Conservation (phyloP, 495 filamentous ascomycete species). For the Aspergillus panamensis region DNA sequence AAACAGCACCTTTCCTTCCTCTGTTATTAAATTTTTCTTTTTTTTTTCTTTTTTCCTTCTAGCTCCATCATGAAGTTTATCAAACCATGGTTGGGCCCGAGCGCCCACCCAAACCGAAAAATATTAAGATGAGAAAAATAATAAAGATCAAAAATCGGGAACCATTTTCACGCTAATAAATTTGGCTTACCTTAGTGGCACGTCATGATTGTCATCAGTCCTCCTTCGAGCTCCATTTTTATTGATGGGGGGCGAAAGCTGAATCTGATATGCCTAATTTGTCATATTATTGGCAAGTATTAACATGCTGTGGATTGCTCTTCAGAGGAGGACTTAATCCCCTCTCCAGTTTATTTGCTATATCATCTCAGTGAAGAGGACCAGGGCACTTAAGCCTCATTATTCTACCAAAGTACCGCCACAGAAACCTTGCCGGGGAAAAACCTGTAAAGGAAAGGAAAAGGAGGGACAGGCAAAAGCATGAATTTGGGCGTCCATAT, state of each 20-base stretch:
- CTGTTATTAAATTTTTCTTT: neutral
- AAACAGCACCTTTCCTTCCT: neutral
- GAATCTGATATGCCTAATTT: constrained; percentile 10
- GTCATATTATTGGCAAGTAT: neutral
- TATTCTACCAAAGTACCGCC: no score
- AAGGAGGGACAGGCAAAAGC: neutral
- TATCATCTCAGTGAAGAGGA: no score
- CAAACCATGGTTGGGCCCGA: constrained; percentile 20
- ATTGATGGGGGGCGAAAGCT: constrained; percentile 1
- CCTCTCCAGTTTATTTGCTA: neutral
- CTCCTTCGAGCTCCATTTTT: constrained; percentile 20
- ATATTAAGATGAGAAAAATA: constrained; percentile 7
- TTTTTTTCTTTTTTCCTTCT: neutral
- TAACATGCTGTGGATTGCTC: constrained; percentile 10
- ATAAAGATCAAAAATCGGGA: constrained; percentile 4
- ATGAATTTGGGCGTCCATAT: neutral
- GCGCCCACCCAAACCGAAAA: constrained; percentile 15
- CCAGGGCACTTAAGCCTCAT: no score
- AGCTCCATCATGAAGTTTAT: constrained; percentile 1
- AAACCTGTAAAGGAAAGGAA: neutral
- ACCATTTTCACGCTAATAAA: constrained; percentile 18
- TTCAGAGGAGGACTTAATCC: neutral
- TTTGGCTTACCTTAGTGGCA: constrained; percentile 29
- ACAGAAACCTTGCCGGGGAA: neutral
- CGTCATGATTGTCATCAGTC: constrained; percentile 27